A percentile compares a stretch with the other conserved stretches of the same genome.
These are phyloP conservation scores for Hysterium pulicare DNA, from an alignment of 2,329 filamentous ascomycete genomes.

Conservation along the genomic window DNA sequence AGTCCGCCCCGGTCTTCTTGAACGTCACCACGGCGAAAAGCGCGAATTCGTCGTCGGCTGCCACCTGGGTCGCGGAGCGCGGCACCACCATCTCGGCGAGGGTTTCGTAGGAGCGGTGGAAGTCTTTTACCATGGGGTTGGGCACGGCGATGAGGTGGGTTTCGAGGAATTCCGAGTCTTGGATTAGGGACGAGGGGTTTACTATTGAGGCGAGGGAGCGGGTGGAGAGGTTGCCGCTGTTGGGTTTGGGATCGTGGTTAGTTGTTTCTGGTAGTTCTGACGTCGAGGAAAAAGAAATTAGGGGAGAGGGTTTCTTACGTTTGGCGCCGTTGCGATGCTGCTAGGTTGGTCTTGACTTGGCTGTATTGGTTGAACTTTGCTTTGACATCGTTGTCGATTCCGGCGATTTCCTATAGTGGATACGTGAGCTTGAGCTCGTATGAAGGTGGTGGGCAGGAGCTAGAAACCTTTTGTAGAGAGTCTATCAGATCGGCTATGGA, in stretches of 20 bases:
- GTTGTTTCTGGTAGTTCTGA: neutral
- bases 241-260: neutral
- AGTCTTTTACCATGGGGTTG: constrained; percentile 76
- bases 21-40: constrained; percentile 88
- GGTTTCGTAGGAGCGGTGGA: constrained; percentile 84
- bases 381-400: constrained; percentile 94
- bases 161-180: constrained; percentile 93
- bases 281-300: constrained; percentile 1
- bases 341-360: constrained; percentile 78
- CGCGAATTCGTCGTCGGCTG: constrained; percentile 84
- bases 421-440: neutral
- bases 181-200: constrained; percentile 68
- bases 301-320: constrained; percentile 55
- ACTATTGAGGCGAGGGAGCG: constrained; percentile 91
- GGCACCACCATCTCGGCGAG: constrained; percentile 89
- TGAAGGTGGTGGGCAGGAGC: constrained; percentile 1
- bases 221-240: constrained; percentile 84
- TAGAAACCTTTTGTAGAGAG: constrained; percentile 74
- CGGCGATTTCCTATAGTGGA: constrained; percentile 68
- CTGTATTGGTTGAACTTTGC: constrained; percentile 94
- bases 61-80: constrained; percentile 74
- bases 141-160: constrained; percentile 92
- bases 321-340: constrained; percentile 78
- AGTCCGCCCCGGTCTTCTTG: constrained; percentile 85
- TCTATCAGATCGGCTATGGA: constrained; percentile 83